Conservation (phyloP, 345 rosid species). For the Eucalyptus sp. region DNA sequence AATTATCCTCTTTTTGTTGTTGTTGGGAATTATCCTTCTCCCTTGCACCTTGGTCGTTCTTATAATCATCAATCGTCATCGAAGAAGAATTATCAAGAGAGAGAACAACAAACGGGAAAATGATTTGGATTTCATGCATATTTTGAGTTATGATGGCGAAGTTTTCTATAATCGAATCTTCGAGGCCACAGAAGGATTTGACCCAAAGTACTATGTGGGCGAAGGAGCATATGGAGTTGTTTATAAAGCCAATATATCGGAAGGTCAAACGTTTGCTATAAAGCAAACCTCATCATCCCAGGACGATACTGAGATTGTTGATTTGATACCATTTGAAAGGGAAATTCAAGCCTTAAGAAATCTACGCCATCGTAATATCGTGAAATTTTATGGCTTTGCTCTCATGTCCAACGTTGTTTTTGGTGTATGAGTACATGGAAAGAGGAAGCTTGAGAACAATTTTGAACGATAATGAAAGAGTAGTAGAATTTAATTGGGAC, state of each 20-base stretch:
- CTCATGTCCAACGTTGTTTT: neutral
- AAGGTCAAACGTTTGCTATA: neutral
- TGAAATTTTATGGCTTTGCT: neutral
- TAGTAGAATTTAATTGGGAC: neutral
- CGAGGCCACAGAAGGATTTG: no score
- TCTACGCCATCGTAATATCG: neutral
- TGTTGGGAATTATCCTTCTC: neutral
- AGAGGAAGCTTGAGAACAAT: neutral
- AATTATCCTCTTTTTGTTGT: neutral
- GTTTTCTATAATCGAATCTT: accelerated
- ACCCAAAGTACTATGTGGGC: no score
- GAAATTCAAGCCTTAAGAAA: neutral
- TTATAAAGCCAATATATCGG: neutral
- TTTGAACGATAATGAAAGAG: neutral
- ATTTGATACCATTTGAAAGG: neutral
- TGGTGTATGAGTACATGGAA: neutral
- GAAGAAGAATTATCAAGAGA: no score
- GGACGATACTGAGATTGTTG: neutral
- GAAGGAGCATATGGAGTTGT: neutral
- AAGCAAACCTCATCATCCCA: neutral
- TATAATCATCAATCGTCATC: neutral
- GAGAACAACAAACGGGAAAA: no score
- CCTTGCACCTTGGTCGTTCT: accelerated
- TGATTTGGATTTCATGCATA: no score
- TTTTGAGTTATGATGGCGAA: no score